phyloP scores from a whole-genome alignment of 2,329 filamentous ascomycete genomes.

The Calonectria naviculata region DNA sequence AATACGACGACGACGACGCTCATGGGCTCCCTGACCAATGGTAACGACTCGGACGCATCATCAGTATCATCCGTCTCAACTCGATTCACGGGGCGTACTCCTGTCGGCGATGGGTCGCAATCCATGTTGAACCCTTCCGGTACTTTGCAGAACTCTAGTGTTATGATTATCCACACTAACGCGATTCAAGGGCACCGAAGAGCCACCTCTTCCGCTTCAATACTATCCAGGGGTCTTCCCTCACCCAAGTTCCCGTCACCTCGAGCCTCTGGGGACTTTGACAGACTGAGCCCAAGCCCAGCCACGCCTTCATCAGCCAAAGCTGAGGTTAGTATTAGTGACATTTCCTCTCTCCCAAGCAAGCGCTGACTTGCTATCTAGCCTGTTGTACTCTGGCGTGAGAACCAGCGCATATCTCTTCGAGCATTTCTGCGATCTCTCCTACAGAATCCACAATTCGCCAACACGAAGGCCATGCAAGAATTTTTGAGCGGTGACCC shows the following conservation, averaged over 20 bases:
- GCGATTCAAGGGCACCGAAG: slow-evolving; percentile 36
- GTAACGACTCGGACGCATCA: slow-evolving; percentile 78
- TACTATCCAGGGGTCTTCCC: slow-evolving; percentile 44
- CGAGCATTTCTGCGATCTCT: slow-evolving; percentile 90
- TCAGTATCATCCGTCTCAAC: slow-evolving; percentile 87
- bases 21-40: slow-evolving; percentile 64
- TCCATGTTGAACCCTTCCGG: slow-evolving; percentile 45
- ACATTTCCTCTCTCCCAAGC: background rate
- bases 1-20: slow-evolving; percentile 73
- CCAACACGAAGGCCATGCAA: slow-evolving; percentile 83
- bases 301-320: slow-evolving; percentile 32
- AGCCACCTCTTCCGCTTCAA: slow-evolving; percentile 42
- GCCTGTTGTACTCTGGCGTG: slow-evolving; percentile 77
- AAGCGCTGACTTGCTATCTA: slow-evolving; percentile 46
- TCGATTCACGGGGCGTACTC: slow-evolving; percentile 58
- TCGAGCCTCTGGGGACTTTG: slow-evolving; percentile 46
- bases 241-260: slow-evolving; percentile 43
- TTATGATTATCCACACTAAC: slow-evolving; percentile 16
- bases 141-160: background rate
- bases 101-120: slow-evolving; percentile 25
- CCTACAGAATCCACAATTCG: slow-evolving; percentile 85
- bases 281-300: slow-evolving; percentile 45
- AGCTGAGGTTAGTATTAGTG: slow-evolving; percentile 38
- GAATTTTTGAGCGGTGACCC: slow-evolving; percentile 84
- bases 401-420: slow-evolving; percentile 91